Conservation (phyloP, 2,329 filamentous ascomycete genomes). For the Dothideomycetes sp. region DNA sequence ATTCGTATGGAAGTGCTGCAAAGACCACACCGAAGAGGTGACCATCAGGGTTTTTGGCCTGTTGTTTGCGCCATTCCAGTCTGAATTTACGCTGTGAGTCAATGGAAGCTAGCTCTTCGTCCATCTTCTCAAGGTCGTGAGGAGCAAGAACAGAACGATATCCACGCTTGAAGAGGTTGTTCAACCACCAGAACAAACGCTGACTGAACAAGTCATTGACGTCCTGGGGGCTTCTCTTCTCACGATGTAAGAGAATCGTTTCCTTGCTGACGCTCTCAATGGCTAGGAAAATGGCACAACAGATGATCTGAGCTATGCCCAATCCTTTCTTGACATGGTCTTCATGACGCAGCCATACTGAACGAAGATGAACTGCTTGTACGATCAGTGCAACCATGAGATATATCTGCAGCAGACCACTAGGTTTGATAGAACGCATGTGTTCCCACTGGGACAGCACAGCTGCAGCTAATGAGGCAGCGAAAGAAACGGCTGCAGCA, state of each 20-base stretch:
- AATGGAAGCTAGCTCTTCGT: slow-evolving; percentile 21
- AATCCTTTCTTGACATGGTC: slow-evolving; percentile 15
- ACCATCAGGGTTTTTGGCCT: slow-evolving; percentile 12
- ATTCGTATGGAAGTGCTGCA: slow-evolving; percentile 18
- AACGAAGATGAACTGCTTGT: slow-evolving; percentile 22
- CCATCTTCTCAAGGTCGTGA: slow-evolving; percentile 20
- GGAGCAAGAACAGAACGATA: slow-evolving; percentile 22
- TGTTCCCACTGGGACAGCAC: slow-evolving; percentile 22
- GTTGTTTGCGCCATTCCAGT: slow-evolving; percentile 16
- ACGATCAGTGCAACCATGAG: slow-evolving; percentile 22
- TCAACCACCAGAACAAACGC: slow-evolving; percentile 30
- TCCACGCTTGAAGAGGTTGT: slow-evolving; percentile 24
- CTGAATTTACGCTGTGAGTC: slow-evolving; percentile 17
- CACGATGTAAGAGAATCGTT: slow-evolving; percentile 18
- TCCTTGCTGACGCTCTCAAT: slow-evolving; percentile 23
- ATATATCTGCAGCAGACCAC: slow-evolving; percentile 24
- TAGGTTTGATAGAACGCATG: slow-evolving; percentile 21
- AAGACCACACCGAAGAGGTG: slow-evolving; percentile 17
- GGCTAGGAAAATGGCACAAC: slow-evolving; percentile 20
- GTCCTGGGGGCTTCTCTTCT: slow-evolving; percentile 27
- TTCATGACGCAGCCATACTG: slow-evolving; percentile 20
- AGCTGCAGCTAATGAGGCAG: slow-evolving; percentile 19
- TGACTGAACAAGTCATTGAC: slow-evolving; percentile 29
- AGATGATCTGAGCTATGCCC: slow-evolving; percentile 18
- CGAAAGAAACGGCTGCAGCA: slow-evolving; percentile 20